Evolutionary conservation across 176 grass and related monocot species (phyloP).

Genomic region (Carex myosuroides): DNA sequence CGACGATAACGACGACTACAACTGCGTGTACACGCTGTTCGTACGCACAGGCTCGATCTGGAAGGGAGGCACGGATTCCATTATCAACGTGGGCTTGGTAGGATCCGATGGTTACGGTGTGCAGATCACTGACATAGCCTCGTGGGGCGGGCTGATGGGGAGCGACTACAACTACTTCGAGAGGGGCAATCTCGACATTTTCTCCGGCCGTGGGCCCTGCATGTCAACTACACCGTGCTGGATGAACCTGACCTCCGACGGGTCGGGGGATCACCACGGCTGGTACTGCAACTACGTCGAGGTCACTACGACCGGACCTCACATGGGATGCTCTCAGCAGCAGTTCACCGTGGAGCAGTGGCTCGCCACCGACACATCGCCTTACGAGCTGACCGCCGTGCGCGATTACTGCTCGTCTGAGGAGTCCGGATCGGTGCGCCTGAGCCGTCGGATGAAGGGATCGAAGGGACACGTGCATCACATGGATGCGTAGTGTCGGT

Average conservation of each 20-base stretch:
- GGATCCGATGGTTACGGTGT: conserved; percentile 39
- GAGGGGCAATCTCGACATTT: conserved; percentile 93
- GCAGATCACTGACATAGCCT: conserved; percentile 48
- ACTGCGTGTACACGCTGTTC: conserved; percentile 93
- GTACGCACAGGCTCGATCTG: conserved; percentile 75
- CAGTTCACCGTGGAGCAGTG: conserved; percentile 88
- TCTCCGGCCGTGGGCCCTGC: conserved; percentile 95
- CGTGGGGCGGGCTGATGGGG: conserved; percentile 76
- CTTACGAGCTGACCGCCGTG: conserved; percentile 55
- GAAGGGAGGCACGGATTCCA: conserved; percentile 68
- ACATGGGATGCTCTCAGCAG: conserved; percentile 58
- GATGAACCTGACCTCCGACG: conserved; percentile 62
- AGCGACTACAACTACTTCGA: conserved; percentile 72
- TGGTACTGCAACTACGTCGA: conserved; percentile 98
- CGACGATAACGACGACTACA: conserved; percentile 1
- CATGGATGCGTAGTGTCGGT: background rate
- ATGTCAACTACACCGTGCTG: conserved; percentile 38
- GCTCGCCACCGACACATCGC: conserved; percentile 59
- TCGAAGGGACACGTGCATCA: conserved; percentile 1
- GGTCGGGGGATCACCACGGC: conserved; percentile 58
- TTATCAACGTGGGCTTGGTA: conserved; percentile 54
- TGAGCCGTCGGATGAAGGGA: background rate
- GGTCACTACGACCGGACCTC: conserved; percentile 66
- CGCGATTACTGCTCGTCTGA: conserved; percentile 29
- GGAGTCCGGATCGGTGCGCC: background rate